A percentile compares a stretch with the other conserved stretches of the same genome.
These are phyloP conservation scores for Physcomitrium patens DNA, from an alignment of 225 moss, liverwort and hornwort species.

Conservation along the genomic window DNA sequence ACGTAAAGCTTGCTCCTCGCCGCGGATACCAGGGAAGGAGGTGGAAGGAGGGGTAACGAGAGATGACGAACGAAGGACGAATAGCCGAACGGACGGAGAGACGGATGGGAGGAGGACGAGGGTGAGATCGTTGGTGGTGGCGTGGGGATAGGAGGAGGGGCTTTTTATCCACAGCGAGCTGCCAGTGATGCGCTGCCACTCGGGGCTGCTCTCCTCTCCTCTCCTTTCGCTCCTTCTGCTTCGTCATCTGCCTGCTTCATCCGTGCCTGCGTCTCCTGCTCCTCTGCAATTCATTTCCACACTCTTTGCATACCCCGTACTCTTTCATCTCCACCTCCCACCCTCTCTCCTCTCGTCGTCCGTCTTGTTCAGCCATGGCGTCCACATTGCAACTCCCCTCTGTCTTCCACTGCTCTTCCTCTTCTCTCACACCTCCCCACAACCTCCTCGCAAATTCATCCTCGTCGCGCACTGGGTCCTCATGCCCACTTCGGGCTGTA, in stretches of 20 bases:
- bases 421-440: constrained; percentile 13
- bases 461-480: constrained; percentile 22
- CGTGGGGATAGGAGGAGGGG: background rate
- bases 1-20: too few species aligned
- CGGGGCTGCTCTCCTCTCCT: constrained; percentile 13
- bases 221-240: background rate
- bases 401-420: constrained; percentile 33
- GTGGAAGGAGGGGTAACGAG: too few species aligned
- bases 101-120: background rate
- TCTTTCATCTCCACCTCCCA: background rate
- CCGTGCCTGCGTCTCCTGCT: background rate
- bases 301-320: background rate
- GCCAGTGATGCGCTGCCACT: constrained; percentile 32
- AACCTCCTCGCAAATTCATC: constrained; percentile 12
- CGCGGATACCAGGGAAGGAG: too few species aligned
- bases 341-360: background rate
- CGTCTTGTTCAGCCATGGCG: constrained; percentile 33
- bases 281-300: background rate
- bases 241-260: background rate
- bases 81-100: background rate
- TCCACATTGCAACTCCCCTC: constrained; percentile 47
- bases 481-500: constrained; percentile 11
- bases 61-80: too few species aligned
- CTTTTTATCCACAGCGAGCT: constrained; percentile 48
- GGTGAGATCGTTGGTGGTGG: background rate